A percentile compares a stretch with the other conserved stretches of the same genome.
Conservation (phyloP, 495 filamentous ascomycete genomes). For the Hypoxylon crocopeplum region DNA sequence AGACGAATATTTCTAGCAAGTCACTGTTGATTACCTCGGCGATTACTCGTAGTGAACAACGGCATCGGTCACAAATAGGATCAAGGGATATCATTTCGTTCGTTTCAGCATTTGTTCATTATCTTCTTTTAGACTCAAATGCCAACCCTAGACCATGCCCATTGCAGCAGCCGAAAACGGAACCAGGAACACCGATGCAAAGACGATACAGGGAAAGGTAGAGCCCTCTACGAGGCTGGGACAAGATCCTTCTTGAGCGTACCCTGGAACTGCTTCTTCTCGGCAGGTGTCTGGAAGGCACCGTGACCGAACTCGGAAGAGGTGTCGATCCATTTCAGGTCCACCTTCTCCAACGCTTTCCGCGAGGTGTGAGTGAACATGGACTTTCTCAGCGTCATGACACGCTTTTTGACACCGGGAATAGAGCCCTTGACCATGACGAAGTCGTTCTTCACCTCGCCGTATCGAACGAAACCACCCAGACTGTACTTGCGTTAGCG, state of each 20-base stretch:
- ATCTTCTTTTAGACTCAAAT: constrained; percentile 49
- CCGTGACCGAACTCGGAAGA: constrained; percentile 99
- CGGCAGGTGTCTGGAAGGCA: constrained; percentile 96
- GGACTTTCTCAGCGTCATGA: constrained; percentile 99
- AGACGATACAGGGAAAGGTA: constrained; percentile 58
- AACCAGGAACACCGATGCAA: constrained; percentile 63
- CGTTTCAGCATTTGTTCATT: constrained; percentile 55
- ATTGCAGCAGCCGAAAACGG: constrained; percentile 54
- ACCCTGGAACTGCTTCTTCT: constrained; percentile 95
- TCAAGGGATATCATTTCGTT: constrained; percentile 46
- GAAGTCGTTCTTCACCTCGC: constrained; percentile 99
- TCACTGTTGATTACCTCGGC: no score
- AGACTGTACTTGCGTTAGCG: constrained; percentile 65
- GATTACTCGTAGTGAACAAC: background rate
- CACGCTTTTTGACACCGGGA: constrained; percentile 98
- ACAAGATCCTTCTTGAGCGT: constrained; percentile 98
- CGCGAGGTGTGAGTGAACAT: constrained; percentile 97
- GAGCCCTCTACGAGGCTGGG: constrained; percentile 66
- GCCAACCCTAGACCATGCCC: constrained; percentile 51
- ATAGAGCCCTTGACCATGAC: constrained; percentile 97
- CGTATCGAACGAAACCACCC: constrained; percentile 99
- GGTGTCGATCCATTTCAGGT: constrained; percentile 99
- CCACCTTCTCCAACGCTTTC: constrained; percentile 96
- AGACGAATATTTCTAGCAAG: no score
- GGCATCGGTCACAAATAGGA: constrained; percentile 12